Base-by-base conservation (phyloP, 176 grass and related monocot genomes). In the Oryza meyeriana region DNA sequence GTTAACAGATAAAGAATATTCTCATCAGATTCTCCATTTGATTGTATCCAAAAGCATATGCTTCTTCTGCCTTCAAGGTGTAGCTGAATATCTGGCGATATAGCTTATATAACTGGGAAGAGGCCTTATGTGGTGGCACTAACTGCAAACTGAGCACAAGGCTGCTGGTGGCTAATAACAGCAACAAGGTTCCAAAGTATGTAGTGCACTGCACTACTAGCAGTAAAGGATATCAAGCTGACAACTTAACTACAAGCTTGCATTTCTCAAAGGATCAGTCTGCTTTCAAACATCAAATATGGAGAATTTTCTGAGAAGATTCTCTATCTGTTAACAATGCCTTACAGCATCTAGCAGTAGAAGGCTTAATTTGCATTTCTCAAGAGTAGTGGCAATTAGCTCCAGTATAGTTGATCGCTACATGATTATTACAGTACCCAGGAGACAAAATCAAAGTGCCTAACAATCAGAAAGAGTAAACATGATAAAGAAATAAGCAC, bases 1-100 rank as follows among this genome's bases (percentile, higher is more conserved):
- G 88, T 90, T 83, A 90, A 86, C 84, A 78, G 79, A 79, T 90
- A 90, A 72, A 90, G 88, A 90, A 90, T 90, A 64, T 86, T 69
- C 88, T 79, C 88, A 86, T 90, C 50, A 90, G 75, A 90, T 90
- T 90, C 84, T 86, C 88, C 84, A 67, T 64, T 86, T 86, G 88
- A 83, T 20, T 83, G 45, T 52, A 62, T 83, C 30, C 61, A 68
- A 63, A 55, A 74, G 55, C 79, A 90, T 74, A 74, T 50, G 36
- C 11, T 14, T 27, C 42, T 32, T 80, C 74, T 69, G n/a, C 31
- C 77, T 79, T 79, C 16, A 20, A 79, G 45, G 26, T 71, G 17
- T 61, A 84, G 47, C 50, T 31, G 13, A 36, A 71, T 62, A 36
- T 59, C 33, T 29, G 28, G n/a, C 20, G 27, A 26, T 14, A 73